Base-by-base conservation (phyloP, 2,329 filamentous ascomycete species). In the Phialophora chinensis region DNA sequence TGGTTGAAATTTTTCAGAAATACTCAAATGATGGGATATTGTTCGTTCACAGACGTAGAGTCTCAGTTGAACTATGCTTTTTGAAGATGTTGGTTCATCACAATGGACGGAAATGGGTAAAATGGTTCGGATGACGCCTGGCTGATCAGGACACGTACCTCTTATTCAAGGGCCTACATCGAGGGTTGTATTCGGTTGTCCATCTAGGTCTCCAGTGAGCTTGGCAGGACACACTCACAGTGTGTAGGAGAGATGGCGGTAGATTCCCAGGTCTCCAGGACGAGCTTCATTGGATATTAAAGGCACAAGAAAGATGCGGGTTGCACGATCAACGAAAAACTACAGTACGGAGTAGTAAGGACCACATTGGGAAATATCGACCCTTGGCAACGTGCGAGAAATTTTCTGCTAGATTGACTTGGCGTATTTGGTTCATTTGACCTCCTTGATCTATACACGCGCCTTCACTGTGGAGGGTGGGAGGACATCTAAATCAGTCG, bases 31-130 rank as follows among this genome's bases (percentile, higher is more conserved):
- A 66, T 68, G 66, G 68, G 63, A 57, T 64, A 76, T 72, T 78
- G 77, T 71, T 79, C 77, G 76, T 78, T 79, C 77, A 79, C 67
- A 63, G 72, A 75, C 76, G 73, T 74, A 74, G 73, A 75, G 76
- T 74, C 73, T 79, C 77, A 78, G 77, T 73, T 79, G 77, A 79
- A 79, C 77, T 79, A 79, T 79, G 77, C 77, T 75, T 75, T 75
- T 75, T 69, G 65, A 69, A 74, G 73, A 72, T 73, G 75, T 75
- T 66, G 72, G 38, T 73, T 79, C 77, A 79, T 79, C 77, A 78
- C 11, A 42, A 33, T 17, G 57, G 44, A 50, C 25, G n/a, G 57
- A 12, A 44, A 14, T 25, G 11, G 27, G n/a, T n/a, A 33, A 14
- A 31, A 17, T 12, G 7, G 38, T 31, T 7, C 17, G 44, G n/a